phyloP scores from a whole-genome alignment of 441 rosid genomes.

The Arabidopsis lyrata region DNA sequence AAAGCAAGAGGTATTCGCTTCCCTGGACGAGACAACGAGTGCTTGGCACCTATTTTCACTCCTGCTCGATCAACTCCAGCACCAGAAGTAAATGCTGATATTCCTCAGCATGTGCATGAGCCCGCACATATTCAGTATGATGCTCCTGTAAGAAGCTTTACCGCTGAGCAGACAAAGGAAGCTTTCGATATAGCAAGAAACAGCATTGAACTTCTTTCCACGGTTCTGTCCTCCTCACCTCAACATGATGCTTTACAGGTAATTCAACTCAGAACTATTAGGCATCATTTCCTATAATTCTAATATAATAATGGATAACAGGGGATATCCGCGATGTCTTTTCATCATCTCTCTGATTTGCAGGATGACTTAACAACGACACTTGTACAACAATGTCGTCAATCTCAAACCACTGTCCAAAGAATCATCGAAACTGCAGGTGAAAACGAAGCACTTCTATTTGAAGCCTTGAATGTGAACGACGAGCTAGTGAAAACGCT shows the following conservation, averaged over 20 bases:
- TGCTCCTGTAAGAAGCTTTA: slow-evolving; percentile 61
- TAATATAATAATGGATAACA: neutral
- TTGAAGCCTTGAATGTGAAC: slow-evolving; percentile 86
- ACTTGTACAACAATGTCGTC: slow-evolving; percentile 85
- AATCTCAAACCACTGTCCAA: slow-evolving; percentile 66
- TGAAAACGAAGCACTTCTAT: slow-evolving; percentile 84
- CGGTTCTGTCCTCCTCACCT: slow-evolving; percentile 86
- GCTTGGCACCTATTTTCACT: slow-evolving; percentile 93
- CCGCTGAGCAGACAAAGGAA: slow-evolving; percentile 89
- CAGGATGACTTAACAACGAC: slow-evolving; percentile 87
- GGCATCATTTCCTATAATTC: slow-evolving; percentile 1
- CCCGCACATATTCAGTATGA: slow-evolving; percentile 53
- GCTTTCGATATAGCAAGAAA: slow-evolving; percentile 93
- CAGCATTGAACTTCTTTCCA: slow-evolving; percentile 87
- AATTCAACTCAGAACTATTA: slow-evolving; percentile 12
- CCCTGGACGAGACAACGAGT: slow-evolving; percentile 96
- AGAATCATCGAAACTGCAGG: slow-evolving; percentile 90
- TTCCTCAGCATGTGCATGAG: slow-evolving; percentile 55
- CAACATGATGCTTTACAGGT: slow-evolving; percentile 84
- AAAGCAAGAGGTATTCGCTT: slow-evolving; percentile 90
- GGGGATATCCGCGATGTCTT: neutral
- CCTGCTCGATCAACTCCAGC: slow-evolving; percentile 82
- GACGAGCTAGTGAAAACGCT: slow-evolving; percentile 84
- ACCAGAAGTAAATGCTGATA: slow-evolving; percentile 60
- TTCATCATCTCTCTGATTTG: neutral